Percentiles rank a stretch among this genome's conserved stretches.
phyloP scores from a whole-genome alignment of 208 protist species.

The Lotmaria passim region DNA sequence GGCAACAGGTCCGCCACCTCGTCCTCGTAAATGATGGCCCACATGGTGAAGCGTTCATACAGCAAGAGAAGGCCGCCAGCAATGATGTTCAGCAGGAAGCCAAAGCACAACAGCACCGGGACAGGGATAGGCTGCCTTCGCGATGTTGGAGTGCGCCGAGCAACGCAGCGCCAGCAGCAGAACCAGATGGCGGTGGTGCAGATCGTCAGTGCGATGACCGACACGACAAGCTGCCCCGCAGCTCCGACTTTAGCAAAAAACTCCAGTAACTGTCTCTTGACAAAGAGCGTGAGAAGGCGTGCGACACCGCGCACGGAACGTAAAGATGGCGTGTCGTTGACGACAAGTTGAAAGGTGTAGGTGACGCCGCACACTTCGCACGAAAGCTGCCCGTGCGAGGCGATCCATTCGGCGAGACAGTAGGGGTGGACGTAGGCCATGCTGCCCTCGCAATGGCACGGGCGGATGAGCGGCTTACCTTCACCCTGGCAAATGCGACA shows the following conservation, averaged over 20 bases:
- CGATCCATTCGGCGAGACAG: conserved; percentile 39
- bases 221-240: background rate
- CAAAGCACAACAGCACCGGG: background rate
- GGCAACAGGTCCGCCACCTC: conserved; percentile 21
- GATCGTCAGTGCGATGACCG: background rate
- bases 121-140: background rate
- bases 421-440: conserved; percentile 37
- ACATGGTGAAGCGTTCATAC: conserved; percentile 22
- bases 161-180: conserved; percentile 2
- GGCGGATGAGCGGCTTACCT: conserved; percentile 19
- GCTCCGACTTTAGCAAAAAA: background rate
- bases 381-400: conserved; percentile 14
- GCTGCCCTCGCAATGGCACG: conserved; percentile 36
- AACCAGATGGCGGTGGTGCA: conserved; percentile 10
- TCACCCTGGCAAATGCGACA: conserved; percentile 33
- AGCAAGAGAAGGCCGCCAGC: conserved; percentile 5
- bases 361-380: conserved; percentile 33
- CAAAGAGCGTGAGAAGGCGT: conserved; percentile 5
- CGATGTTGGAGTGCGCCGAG: background rate
- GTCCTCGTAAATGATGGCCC: conserved; percentile 31
- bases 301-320: conserved; percentile 5
- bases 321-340: conserved; percentile 12
- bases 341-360: conserved; percentile 28
- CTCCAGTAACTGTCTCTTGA: background rate
- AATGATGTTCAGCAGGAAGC: conserved; percentile 7